phyloP scores from a whole-genome alignment of 805 yeast genomes.

The Sungouiella blattae region DNA sequence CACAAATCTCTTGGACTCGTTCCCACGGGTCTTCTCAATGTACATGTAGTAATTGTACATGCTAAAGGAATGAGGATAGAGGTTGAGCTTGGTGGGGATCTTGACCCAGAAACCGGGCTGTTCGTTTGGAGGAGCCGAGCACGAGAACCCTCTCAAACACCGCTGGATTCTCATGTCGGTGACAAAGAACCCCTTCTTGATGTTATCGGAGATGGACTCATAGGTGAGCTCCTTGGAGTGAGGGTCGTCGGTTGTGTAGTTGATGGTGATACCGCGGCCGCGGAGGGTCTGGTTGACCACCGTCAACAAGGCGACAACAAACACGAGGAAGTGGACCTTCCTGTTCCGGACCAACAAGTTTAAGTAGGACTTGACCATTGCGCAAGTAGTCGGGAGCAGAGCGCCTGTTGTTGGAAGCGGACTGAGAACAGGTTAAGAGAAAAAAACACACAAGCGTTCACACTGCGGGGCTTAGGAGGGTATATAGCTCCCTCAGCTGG shows the following conservation, averaged over 20 bases:
- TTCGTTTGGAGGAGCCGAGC: slow-evolving; percentile 4
- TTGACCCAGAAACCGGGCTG: slow-evolving; percentile 8
- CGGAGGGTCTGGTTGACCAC: slow-evolving; percentile 8
- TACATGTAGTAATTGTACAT: slow-evolving; percentile 16
- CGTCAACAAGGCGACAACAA: slow-evolving; percentile 5
- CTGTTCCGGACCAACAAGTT: slow-evolving; percentile 9
- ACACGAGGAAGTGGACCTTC: slow-evolving; percentile 8
- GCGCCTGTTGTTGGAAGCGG: too few species aligned
- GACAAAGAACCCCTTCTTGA: slow-evolving; percentile 8
- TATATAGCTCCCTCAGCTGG: too few species aligned
- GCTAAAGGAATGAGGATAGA: slow-evolving; percentile 7
- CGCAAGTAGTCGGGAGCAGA: neutral
- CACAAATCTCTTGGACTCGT: slow-evolving; percentile 7
- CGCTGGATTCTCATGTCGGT: slow-evolving; percentile 11
- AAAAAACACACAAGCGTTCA: neutral
- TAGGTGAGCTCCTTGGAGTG: slow-evolving; percentile 3
- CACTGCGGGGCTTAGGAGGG: neutral
- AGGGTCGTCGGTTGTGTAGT: slow-evolving; percentile 2
- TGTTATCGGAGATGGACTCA: slow-evolving; percentile 10
- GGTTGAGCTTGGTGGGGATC: slow-evolving; percentile 11
- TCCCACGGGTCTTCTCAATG: slow-evolving; percentile 9
- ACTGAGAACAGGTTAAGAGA: too few species aligned
- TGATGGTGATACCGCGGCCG: slow-evolving; percentile 6
- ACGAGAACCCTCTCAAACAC: slow-evolving; percentile 15
- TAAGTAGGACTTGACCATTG: neutral